Conservation (phyloP, 2,329 filamentous ascomycete species). For the Aspergillus intermedius region DNA sequence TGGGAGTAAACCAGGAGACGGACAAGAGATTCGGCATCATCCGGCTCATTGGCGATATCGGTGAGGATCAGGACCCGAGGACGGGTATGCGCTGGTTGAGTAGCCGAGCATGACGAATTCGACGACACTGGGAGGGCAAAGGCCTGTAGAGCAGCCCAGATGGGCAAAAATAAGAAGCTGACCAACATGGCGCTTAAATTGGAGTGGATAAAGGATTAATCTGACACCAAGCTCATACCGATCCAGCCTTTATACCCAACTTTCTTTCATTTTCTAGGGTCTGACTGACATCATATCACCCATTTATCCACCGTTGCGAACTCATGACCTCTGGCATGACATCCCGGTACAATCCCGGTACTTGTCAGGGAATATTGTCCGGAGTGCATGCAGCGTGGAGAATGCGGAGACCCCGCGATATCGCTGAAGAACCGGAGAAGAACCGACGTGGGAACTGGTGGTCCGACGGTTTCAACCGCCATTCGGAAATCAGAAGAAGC, state of each 20-base stretch:
- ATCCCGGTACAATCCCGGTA: too few relatives aligned
- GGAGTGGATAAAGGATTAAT: not conserved
- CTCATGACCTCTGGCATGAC: too few relatives aligned
- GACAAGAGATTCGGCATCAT: slow-evolving; percentile 41
- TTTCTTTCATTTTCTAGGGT: not conserved
- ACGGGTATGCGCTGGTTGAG: not conserved
- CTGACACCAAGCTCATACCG: not conserved
- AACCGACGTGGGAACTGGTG: too few relatives aligned
- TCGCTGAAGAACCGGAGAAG: not conserved
- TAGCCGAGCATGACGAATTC: not conserved
- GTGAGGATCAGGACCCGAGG: slow-evolving; percentile 36
- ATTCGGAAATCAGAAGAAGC: too few relatives aligned
- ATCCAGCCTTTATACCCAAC: not conserved
- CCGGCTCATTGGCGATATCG: slow-evolving; percentile 43
- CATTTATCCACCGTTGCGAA: too few relatives aligned
- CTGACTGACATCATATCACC: too few relatives aligned
- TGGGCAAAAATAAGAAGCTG: not conserved
- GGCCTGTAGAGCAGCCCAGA: not conserved
- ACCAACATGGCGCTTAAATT: not conserved
- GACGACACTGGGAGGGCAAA: not conserved
- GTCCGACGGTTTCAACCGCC: too few relatives aligned
- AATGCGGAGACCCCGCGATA: not conserved
- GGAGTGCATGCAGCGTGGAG: not conserved
- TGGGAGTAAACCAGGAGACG: slow-evolving; percentile 43
- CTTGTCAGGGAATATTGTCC: too few relatives aligned